These are phyloP conservation scores for Trypanosoma conorhini DNA, from an alignment of 208 protist genomes.

Conservation along the genomic window DNA sequence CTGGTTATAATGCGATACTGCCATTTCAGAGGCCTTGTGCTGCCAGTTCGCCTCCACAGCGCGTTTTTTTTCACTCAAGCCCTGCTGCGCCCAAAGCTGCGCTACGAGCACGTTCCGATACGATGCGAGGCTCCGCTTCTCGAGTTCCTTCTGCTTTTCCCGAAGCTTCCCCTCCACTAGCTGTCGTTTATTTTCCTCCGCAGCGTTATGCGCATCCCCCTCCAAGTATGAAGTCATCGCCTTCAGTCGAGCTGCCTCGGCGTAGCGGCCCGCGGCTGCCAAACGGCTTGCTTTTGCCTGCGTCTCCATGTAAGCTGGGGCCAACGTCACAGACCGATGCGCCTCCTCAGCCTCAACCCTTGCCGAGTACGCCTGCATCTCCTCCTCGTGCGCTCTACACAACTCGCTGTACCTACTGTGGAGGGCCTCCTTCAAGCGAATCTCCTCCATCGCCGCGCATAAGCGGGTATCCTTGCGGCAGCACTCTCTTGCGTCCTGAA, in stretches of 20 bases:
- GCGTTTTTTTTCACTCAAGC: slow-evolving; percentile 25
- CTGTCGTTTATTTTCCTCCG: slow-evolving; percentile 12
- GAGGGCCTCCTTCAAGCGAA: slow-evolving; percentile 26
- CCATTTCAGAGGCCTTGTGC: slow-evolving; percentile 60
- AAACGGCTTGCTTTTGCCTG: slow-evolving; percentile 43
- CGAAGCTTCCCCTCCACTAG: slow-evolving; percentile 23
- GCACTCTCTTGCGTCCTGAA: slow-evolving; percentile 41
- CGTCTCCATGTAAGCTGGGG: slow-evolving; percentile 27
- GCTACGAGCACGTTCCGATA: slow-evolving; percentile 15
- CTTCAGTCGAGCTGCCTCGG: slow-evolving; percentile 33
- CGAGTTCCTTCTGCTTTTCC: slow-evolving; percentile 18
- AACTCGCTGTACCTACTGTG: slow-evolving; percentile 34
- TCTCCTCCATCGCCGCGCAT: slow-evolving; percentile 12
- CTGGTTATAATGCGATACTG: slow-evolving; percentile 47
- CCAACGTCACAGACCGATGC: slow-evolving; percentile 39
- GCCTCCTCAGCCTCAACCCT: slow-evolving; percentile 26
- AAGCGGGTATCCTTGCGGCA: slow-evolving; percentile 22
- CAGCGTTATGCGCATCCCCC: slow-evolving; percentile 5
- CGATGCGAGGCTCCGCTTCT: slow-evolving; percentile 1
- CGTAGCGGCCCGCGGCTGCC: slow-evolving; percentile 30
- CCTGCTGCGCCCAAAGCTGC: slow-evolving; percentile 17
- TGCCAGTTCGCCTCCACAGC: slow-evolving; percentile 30
- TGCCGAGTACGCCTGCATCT: slow-evolving; percentile 35
- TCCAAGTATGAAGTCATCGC: background rate
- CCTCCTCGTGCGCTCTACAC: slow-evolving; percentile 42